Base-by-base conservation (phyloP, 73 alveolate genomes). In the Tetrahymena borealis region DNA sequence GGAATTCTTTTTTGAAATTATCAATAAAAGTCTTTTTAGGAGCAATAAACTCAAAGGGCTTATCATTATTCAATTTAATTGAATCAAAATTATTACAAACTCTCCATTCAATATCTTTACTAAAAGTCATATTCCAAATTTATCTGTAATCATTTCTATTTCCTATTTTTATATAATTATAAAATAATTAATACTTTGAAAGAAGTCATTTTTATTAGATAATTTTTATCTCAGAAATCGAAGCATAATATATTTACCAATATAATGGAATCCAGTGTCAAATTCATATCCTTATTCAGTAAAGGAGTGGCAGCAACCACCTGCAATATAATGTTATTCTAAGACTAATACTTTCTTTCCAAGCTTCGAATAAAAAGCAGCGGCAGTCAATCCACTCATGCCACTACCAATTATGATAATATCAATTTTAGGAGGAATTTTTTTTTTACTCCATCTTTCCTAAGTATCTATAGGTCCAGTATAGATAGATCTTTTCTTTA, bases 241-340 rank as follows among this genome's bases (percentile, higher is more conserved):
- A 11, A 90, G 41, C 2, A 90, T n/a, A 13, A 9, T n/a, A 15
- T 42, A 32, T 35, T 1, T 43, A 31, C 93, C 93, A 33, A 90
- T 43, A 9, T 90, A 90, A 35, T 90, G 93, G 39, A 90, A 43
- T 31, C 93, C 93, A 4, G 93, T 39, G 78, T 90, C 93, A 38
- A 90, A 90, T 33, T 36, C 93, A 38, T 90, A 90, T 18, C 39
- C 79, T 32, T 36, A 31, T n/a, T 43, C 93, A 36, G 77, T 43
- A 38, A 33, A 90, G 7, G 78, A 33, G 78, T 90, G 93, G 16
- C 39, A 31, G 0, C 85, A 33, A 18, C 93, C 93, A 33, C 93
- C 93, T 18, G 93, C 93, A 16, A 90, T 43, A 35, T 90, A 90
- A 43, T 90, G 93, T 35, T 90, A 43, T 38, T 90, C 93, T 3